Evolutionary conservation across 176 grass and related monocot species (phyloP), one percentile per base, ranked within the genome.

Genomic region (Areca catechu): DNA sequence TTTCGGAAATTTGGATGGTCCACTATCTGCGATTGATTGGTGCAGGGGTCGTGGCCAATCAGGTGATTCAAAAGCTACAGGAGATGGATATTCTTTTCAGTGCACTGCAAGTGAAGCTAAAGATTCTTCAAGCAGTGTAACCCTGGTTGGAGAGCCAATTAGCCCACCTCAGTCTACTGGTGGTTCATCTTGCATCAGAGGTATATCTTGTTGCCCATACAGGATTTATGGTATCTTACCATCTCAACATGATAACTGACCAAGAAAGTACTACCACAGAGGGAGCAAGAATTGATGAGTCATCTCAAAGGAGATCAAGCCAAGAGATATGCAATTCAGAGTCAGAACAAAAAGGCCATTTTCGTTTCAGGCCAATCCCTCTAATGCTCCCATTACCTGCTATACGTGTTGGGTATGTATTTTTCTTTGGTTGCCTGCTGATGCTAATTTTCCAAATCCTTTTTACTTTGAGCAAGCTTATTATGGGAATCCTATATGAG

Each of bases 1-100:
- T 53, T 97, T 97, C 80, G 55, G 61, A 71, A 96, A 71, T 82
- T 84, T 86, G 72, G 87, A 97, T 72, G 93, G 92, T 60, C 92
- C 92, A 58, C 71, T 97, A 62, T 80, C 83, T 49, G 82, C 90
- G 7, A 85, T 75, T 71, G 93, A 97, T 79, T 97, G 86, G 86
- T 97, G 93, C 70, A 97, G 66, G 73, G 93, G 93, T 66, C 84
- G 81, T 68, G 64, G 73, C 25, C 71, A 78, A 64, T 30, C 56
- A 53, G 34, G 69, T 53, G 86, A 90, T 57, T 85, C 75, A 68
- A 61, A 63, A 60, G 20, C 65, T 7, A 30, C 10, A 1, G 86
- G 75, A 59, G 93, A 91, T 71, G 71, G 68, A 22, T 88, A 84
- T 73, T 82, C 80, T 69, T 94, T 88, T 73, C 80, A 78, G 65